Evolutionary conservation across 768 basidiomycete genomes (phyloP).

Genomic region (Rhodotorula paludigena): DNA sequence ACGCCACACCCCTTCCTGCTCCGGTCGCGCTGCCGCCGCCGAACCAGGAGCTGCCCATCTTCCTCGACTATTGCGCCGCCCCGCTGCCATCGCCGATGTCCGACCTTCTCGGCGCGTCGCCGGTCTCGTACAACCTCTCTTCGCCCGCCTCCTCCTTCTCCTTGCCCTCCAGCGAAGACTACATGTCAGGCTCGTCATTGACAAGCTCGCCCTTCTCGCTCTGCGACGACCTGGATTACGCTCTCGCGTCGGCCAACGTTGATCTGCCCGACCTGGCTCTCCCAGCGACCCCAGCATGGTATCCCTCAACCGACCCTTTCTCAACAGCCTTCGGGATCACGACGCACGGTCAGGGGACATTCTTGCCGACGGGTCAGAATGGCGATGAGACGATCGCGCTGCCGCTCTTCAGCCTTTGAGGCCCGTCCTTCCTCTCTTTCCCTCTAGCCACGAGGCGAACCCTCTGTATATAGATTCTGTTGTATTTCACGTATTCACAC

Average conservation of each 20-base stretch:
- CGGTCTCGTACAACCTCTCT: background rate
- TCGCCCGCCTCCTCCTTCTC: background rate
- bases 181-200: background rate
- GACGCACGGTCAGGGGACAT: background rate
- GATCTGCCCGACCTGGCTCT: background rate
- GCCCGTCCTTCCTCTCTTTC: background rate
- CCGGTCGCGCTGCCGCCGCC: background rate
- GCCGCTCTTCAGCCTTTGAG: background rate
- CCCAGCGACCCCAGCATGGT: background rate
- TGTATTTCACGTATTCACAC: too few species aligned
- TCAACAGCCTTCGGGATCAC: background rate
- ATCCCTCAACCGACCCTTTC: background rate
- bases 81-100: background rate
- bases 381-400: conserved; percentile 12
- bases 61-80: background rate
- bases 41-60: background rate
- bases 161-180: background rate
- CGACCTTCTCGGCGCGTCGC: background rate
- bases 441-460: too few species aligned
- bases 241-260: background rate
- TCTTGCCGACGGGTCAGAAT: background rate
- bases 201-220: conserved; percentile 9
- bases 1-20: background rate
- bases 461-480: background rate
- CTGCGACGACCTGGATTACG: conserved; percentile 2